These are phyloP conservation scores for Jatropha podagrica DNA, from an alignment of 441 rosid genomes.

Conservation along the genomic window DNA sequence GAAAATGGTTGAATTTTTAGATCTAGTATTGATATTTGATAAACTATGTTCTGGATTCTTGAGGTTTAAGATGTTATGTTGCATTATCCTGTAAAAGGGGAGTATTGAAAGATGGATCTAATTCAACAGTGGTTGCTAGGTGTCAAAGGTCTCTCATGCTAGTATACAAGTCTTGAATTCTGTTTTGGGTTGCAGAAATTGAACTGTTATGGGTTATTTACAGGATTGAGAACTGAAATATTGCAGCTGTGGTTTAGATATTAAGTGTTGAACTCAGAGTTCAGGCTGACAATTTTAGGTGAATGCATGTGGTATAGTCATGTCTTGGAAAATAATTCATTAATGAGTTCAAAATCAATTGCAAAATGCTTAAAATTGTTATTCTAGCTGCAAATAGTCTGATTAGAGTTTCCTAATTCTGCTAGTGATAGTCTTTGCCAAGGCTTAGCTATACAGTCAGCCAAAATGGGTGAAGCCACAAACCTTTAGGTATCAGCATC, in stretches of 20 bases:
- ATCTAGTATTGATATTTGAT: conserved; percentile 32
- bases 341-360: conserved; percentile 1
- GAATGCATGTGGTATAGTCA: conserved; percentile 17
- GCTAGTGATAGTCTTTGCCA: not conserved
- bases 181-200: conserved; percentile 12
- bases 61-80: conserved; percentile 20
- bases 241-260: not conserved
- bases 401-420: conserved; percentile 3
- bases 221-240: not conserved
- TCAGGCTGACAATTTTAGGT: conserved; percentile 1
- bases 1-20: conserved; percentile 28
- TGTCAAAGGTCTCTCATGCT: not conserved
- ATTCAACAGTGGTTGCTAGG: conserved; percentile 7
- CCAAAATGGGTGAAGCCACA: not conserved
- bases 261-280: conserved; percentile 5
- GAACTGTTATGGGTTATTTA: not conserved
- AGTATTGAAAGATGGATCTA: conserved; percentile 30
- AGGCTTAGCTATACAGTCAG: not conserved
- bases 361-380: not conserved
- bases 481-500: not conserved
- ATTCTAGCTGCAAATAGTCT: not conserved
- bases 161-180: not conserved
- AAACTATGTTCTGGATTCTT: conserved; percentile 21
- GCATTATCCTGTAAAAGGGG: conserved; percentile 10
- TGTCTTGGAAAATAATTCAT: not conserved